Evolutionary conservation across 306 rosid species (phyloP).

Genomic region (Citrullus mucosospermus): DNA sequence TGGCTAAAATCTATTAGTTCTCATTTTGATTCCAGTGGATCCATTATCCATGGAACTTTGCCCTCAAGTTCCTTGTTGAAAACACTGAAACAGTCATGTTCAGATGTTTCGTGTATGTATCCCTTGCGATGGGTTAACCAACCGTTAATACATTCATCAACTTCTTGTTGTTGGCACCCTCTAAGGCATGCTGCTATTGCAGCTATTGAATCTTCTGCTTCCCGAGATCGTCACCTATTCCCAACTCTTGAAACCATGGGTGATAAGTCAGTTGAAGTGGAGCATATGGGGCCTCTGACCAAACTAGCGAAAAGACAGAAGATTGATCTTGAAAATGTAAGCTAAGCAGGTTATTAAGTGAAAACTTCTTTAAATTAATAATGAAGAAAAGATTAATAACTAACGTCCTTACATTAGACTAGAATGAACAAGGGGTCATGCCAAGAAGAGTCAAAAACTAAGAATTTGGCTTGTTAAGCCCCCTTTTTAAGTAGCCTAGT

Average conservation of each 20-base stretch:
- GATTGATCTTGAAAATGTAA: constrained; percentile 32
- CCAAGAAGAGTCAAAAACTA: neutral
- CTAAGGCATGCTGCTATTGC: constrained; percentile 74
- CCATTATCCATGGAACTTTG: constrained; percentile 15
- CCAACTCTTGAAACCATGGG: constrained; percentile 22
- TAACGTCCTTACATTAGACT: neutral
- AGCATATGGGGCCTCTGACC: constrained; percentile 13
- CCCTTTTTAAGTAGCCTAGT: neutral
- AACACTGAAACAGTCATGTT: constrained; percentile 3
- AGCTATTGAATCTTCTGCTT: constrained; percentile 80
- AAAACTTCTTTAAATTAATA: too few species aligned
- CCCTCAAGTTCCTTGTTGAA: constrained; percentile 1
- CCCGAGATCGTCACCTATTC: constrained; percentile 57
- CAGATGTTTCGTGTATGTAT: constrained; percentile 36
- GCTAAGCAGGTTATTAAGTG: neutral
- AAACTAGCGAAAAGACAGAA: constrained; percentile 54
- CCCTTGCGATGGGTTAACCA: constrained; percentile 68
- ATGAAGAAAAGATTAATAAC: too few species aligned
- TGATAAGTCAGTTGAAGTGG: constrained; percentile 27
- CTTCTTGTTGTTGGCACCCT: constrained; percentile 51
- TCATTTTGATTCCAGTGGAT: constrained; percentile 15
- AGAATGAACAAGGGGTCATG: neutral
- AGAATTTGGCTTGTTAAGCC: neutral
- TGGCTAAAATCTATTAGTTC: constrained; percentile 16
- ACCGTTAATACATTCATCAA: constrained; percentile 15